Base-by-base conservation (phyloP, 805 yeast genomes). In the Brettanomyces bruxellensis region DNA sequence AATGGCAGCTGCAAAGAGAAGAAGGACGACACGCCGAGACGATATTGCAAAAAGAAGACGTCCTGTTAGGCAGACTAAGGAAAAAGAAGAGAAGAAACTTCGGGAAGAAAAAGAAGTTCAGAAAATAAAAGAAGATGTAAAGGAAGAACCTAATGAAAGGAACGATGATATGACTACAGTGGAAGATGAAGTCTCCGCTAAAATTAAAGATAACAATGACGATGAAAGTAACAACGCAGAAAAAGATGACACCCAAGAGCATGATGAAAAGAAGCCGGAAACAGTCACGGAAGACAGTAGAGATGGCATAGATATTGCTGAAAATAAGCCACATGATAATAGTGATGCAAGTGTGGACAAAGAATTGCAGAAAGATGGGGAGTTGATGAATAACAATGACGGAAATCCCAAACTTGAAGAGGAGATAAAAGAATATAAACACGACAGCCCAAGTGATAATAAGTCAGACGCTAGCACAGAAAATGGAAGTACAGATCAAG, bases 211-310 rank as follows among this genome's bases (percentile, higher is more conserved):
- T 6, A 22, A 6, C 6, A n/a, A 41, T 23, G 38, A 30, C 7
- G 38, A 25, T 22, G 40, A 43, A 5, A 41, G 46, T 7, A 54
- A 51, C 2, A 58, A 50, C 3, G 55, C 55, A 50, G 48, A 68
- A 49, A 41, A 60, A 0, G 67, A 64, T 7, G 63, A 64, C 1
- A 63, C 62, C 0, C 66, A 67, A 5, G 68, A 62, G 23, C 68
- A 64, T 5, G 72, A 68, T 8, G 25, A 34, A 13, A 40, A 34
- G 35, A 38, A 41, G 7, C 25, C 9, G 5, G 38, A 41, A 41
- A 13, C 7, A 25, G 12, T n/a, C 6, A 41, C 24, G 23, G 32
- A 41, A 12, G 25, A 13, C 12, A 38, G 6, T 62, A 61, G 43
- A 45, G 48, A 11, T 54, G 18, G 18, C 18, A 18, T 18, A 18